Evolutionary conservation across 75 land plant species (phyloP).

Genomic region (Pinus taeda): DNA sequence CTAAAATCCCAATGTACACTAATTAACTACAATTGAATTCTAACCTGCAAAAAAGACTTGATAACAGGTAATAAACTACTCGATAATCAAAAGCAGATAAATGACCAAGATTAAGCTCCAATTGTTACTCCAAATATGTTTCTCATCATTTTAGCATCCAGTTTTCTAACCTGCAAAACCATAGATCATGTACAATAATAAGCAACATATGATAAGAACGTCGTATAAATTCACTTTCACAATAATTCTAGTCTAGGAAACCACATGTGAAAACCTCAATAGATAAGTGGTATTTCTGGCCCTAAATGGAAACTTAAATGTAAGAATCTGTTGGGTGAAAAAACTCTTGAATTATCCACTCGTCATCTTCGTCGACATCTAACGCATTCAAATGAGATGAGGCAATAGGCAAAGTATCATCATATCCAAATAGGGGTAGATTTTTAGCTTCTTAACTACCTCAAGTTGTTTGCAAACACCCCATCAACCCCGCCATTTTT

Average conservation of each 20-base stretch:
- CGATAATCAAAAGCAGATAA: conserved; percentile 63
- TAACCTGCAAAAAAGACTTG: conserved; percentile 67
- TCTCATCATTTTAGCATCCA: conserved; percentile 76
- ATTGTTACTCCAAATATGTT: conserved; percentile 42
- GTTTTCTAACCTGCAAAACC: conserved; percentile 59
- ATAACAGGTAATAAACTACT: conserved; percentile 55
- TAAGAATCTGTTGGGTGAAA: conserved; percentile 54
- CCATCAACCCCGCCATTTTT: too few relatives aligned
- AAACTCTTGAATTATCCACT: conserved; percentile 62
- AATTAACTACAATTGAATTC: conserved; percentile 1
- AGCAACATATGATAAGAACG: conserved; percentile 1
- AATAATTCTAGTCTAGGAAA: not conserved
- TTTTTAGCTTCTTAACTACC: conserved; percentile 78
- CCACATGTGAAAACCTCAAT: conserved; percentile 52
- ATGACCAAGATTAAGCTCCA: conserved; percentile 66
- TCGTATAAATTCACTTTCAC: not conserved
- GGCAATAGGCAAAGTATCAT: conserved; percentile 37
- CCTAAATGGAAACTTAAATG: conserved; percentile 62
- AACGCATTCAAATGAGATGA: conserved; percentile 52
- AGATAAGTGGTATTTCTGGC: conserved; percentile 73
- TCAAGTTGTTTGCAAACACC: too few relatives aligned
- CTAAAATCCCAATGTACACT: not conserved
- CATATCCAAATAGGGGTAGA: conserved; percentile 55
- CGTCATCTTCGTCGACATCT: conserved; percentile 62
- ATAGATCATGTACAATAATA: not conserved